A percentile compares a stretch with the other conserved stretches of the same genome.
Conservation (phyloP, 805 yeast genomes). For the Ogataea minuta region DNA sequence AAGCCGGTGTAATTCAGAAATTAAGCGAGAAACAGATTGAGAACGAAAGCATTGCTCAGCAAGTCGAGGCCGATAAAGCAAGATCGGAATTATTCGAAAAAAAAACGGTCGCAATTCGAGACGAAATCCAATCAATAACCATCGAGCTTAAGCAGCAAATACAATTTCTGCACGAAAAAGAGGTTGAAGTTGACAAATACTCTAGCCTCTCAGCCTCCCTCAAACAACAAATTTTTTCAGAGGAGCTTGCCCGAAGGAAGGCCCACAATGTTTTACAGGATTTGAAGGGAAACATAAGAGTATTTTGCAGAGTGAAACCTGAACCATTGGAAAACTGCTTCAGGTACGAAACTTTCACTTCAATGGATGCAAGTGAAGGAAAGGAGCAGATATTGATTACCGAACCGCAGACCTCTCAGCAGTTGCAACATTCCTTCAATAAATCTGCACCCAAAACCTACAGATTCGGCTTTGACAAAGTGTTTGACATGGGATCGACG, state of each 20-base stretch:
- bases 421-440: slow-evolving; percentile 5
- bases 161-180: slow-evolving; percentile 26
- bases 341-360: slow-evolving; percentile 9
- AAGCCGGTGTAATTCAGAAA: background rate
- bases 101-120: slow-evolving; percentile 6
- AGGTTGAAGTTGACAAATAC: slow-evolving; percentile 15
- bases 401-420: slow-evolving; percentile 17
- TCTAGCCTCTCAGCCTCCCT: slow-evolving; percentile 4
- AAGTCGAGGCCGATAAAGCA: slow-evolving; percentile 2
- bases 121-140: slow-evolving; percentile 11
- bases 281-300: slow-evolving; percentile 87
- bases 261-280: slow-evolving; percentile 79
- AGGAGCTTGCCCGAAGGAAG: slow-evolving; percentile 45
- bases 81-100: slow-evolving; percentile 10
- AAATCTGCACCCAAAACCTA: slow-evolving; percentile 24
- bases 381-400: slow-evolving; percentile 32
- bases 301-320: slow-evolving; percentile 84
- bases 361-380: slow-evolving; percentile 21
- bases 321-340: slow-evolving; percentile 28
- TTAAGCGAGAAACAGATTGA: background rate
- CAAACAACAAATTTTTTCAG: slow-evolving; percentile 29
- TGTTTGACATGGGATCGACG: slow-evolving; percentile 53
- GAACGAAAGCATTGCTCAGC: background rate
- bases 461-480: slow-evolving; percentile 71
- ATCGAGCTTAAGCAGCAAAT: slow-evolving; percentile 13